Evolutionary conservation across 371 early-diverging fungal genomes (phyloP), one percentile per base, ranked within the genome.

Genomic region (Mortierella sp.): DNA sequence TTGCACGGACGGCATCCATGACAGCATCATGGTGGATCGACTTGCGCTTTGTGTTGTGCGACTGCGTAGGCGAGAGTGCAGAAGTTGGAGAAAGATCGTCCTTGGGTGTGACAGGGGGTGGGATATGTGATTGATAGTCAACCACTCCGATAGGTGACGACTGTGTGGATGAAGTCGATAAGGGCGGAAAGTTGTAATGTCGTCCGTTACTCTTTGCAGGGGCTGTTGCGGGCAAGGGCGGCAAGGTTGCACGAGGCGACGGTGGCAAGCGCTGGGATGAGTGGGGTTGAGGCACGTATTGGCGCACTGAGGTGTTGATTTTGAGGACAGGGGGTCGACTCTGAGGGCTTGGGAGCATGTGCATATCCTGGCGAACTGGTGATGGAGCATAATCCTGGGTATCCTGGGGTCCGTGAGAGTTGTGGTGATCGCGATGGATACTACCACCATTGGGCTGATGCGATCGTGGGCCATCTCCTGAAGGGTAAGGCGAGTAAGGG

Each of bases 1-100:
- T 86, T 35, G 87, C 87, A 14, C 87, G 75, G n/a, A 86, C 87
- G 10, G 87, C 87, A 70, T 86, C 87, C 87, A 86, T 86, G 70
- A 86, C 77, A 1, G 87, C 87, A 68, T 86, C 87, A 63, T 86
- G 87, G 38, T 79, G 80, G 48, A 82, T 77, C 3, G 82, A 82
- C 54, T 86, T 86, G 27, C 87, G 78, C 38, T 86, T 85, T 56
- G 75, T 44, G 32, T 55, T 75, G 2, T 65, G 77, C 43, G 56
- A 32, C 51, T 73, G 77, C 3, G 83, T 82, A 21, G 87, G 87
- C 29, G 87, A 86, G 5, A 86, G 75, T 0, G 82, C 83, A 1
- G 82, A 82, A 2, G 87, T 86, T 6, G 87, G 87, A 4, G 87
- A 86, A 16, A 72, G 83, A 24, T 86, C 87, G 16, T 86, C 87